phyloP scores from a whole-genome alignment of 2,329 filamentous ascomycete genomes.

The Colletotrichum eleusines region DNA sequence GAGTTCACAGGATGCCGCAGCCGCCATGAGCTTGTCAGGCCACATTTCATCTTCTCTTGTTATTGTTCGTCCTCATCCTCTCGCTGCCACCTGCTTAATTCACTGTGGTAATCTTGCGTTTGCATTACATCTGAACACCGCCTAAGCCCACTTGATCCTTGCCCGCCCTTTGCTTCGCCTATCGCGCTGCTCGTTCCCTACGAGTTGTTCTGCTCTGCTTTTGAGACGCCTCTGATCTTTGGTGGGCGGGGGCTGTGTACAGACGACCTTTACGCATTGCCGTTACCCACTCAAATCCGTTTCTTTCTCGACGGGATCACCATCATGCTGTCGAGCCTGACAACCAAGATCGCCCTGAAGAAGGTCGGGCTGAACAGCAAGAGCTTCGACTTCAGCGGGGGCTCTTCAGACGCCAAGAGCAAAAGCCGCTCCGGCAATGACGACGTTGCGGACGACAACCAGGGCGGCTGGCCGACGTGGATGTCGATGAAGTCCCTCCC shows the following conservation, averaged over 20 bases:
- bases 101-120: constrained; percentile 17
- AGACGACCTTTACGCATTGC: background rate
- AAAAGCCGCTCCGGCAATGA: constrained; percentile 46
- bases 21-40: constrained; percentile 31
- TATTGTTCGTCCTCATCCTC: background rate
- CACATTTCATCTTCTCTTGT: constrained; percentile 12
- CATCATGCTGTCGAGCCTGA: constrained; percentile 67
- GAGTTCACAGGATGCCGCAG: constrained; percentile 7
- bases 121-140: constrained; percentile 17
- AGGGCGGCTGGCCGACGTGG: constrained; percentile 58
- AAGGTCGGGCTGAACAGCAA: constrained; percentile 67
- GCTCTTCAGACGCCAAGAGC: constrained; percentile 50
- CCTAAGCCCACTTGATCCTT: constrained; percentile 33
- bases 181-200: constrained; percentile 8
- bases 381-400: constrained; percentile 57
- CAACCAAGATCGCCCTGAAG: constrained; percentile 69
- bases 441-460: constrained; percentile 41
- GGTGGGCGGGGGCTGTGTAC: background rate
- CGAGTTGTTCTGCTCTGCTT: constrained; percentile 3
- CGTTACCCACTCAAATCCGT: background rate
- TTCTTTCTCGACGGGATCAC: constrained; percentile 20
- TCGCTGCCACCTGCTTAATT: background rate
- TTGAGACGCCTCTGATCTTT: constrained; percentile 7
- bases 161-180: constrained; percentile 1
- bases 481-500: constrained; percentile 63